Conservation (phyloP, 1,139 yeast genomes). For the Kodamaea plutei region DNA sequence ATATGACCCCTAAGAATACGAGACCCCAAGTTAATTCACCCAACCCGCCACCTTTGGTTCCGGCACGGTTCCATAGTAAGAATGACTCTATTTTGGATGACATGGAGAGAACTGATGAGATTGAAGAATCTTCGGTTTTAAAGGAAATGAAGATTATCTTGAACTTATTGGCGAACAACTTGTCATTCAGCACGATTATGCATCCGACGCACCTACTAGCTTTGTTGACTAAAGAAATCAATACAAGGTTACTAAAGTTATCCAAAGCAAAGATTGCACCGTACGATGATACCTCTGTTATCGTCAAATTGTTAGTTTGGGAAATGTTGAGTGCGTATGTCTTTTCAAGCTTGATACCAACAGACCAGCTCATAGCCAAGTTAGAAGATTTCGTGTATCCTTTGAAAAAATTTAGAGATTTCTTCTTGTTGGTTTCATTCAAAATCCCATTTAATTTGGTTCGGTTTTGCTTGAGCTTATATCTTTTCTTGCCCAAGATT, state of each 20-base stretch:
- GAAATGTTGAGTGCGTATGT: constrained; percentile 16
- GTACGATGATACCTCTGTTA: constrained; percentile 8
- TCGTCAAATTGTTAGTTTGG: constrained; percentile 14
- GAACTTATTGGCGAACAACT: constrained; percentile 2
- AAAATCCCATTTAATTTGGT: constrained; percentile 17
- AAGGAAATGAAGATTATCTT: constrained; percentile 4
- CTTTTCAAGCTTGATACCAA: constrained; percentile 7
- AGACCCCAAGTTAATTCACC: not conserved
- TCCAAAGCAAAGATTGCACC: constrained; percentile 3
- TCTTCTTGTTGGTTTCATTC: constrained; percentile 11
- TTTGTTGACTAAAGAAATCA: constrained; percentile 4
- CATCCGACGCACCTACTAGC: constrained; percentile 6
- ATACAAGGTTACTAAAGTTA: constrained; percentile 6
- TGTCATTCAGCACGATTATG: constrained; percentile 2
- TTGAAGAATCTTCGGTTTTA: constrained; percentile 2
- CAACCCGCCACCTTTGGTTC: not conserved
- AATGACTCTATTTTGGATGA: not conserved
- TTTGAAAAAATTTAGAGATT: constrained; percentile 8
- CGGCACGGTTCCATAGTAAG: not conserved
- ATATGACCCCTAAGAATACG: not conserved
- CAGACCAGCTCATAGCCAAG: constrained; percentile 3
- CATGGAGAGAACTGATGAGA: not conserved
- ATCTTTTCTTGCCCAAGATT: constrained; percentile 19
- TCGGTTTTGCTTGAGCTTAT: constrained; percentile 14
- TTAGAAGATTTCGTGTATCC: constrained; percentile 8